These are phyloP conservation scores for Geotrichum klebahnii DNA, from an alignment of 1,139 yeast genomes.

Conservation along the genomic window DNA sequence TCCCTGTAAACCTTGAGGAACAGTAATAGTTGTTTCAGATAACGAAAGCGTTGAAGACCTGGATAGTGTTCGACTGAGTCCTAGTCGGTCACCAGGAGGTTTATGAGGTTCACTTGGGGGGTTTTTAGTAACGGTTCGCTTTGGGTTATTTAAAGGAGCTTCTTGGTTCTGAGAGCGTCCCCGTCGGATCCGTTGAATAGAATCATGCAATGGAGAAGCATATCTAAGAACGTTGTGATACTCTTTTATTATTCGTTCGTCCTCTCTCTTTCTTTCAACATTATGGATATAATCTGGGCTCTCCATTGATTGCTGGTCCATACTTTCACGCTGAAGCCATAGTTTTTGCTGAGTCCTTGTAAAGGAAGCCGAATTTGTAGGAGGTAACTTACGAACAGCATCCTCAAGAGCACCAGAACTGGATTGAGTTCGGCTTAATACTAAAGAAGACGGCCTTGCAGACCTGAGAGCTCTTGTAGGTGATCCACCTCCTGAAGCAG, in stretches of 20 bases:
- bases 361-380: conserved; percentile 4
- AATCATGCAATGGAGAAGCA: conserved; percentile 62
- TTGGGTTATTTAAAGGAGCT: conserved; percentile 20
- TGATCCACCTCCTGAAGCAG: not conserved
- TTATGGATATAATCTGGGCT: conserved; percentile 21
- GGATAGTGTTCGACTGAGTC: conserved; percentile 28
- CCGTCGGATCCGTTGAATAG: conserved; percentile 46
- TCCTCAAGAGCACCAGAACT: conserved; percentile 10
- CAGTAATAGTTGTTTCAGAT: conserved; percentile 20
- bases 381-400: conserved; percentile 1
- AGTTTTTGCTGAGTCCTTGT: conserved; percentile 78
- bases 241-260: conserved; percentile 70
- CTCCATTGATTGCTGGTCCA: conserved; percentile 28
- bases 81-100: conserved; percentile 4
- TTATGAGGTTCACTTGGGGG: not conserved
- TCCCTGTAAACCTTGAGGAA: conserved; percentile 5
- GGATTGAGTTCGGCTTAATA: conserved; percentile 15
- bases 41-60: conserved; percentile 19
- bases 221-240: conserved; percentile 66
- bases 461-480: conserved; percentile 1
- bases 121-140: conserved; percentile 7
- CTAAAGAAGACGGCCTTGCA: conserved; percentile 5
- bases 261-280: conserved; percentile 61
- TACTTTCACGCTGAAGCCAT: conserved; percentile 77
- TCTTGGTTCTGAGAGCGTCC: conserved; percentile 21